Percentiles rank a stretch among this genome's conserved stretches.
Evolutionary conservation across 2,329 filamentous ascomycete genomes (phyloP).

Genomic region (Trichophyton equinum): DNA sequence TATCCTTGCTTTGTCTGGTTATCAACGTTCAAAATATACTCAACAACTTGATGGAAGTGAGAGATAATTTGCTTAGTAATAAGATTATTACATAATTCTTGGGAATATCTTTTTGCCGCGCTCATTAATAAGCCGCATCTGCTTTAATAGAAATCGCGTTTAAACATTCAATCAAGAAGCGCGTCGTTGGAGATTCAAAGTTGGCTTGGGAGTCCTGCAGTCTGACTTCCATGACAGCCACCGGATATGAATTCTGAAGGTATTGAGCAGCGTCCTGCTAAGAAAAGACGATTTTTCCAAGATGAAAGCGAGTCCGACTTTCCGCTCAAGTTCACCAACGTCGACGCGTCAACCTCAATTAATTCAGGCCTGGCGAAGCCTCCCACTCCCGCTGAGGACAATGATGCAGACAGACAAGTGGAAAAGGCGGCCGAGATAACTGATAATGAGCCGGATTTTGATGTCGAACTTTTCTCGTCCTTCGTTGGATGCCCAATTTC

Average conservation of each 20-base stretch:
- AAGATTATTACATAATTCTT: not conserved
- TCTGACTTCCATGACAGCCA: constrained; percentile 1
- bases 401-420: not conserved
- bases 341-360: constrained; percentile 5
- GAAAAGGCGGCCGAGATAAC: not conserved
- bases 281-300: constrained; percentile 52
- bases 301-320: constrained; percentile 28
- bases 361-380: not conserved
- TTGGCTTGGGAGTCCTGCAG: not conserved
- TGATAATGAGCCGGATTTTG: constrained; percentile 32
- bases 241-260: constrained; percentile 27
- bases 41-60: not conserved
- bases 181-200: not conserved
- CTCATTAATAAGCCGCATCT: not conserved
- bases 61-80: not conserved
- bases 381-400: not conserved
- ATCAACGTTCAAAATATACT: not conserved
- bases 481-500: constrained; percentile 45
- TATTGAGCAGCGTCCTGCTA: constrained; percentile 42
- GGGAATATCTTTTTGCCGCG: not conserved
- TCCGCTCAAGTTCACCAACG: not conserved
- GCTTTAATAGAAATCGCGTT: not conserved
- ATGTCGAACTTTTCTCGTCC: constrained; percentile 42
- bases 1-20: not conserved
- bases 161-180: not conserved